Evolutionary conservation across 2,329 filamentous ascomycete genomes (phyloP), one percentile per base, ranked within the genome.

Genomic region (Microsporum ferrugineum): DNA sequence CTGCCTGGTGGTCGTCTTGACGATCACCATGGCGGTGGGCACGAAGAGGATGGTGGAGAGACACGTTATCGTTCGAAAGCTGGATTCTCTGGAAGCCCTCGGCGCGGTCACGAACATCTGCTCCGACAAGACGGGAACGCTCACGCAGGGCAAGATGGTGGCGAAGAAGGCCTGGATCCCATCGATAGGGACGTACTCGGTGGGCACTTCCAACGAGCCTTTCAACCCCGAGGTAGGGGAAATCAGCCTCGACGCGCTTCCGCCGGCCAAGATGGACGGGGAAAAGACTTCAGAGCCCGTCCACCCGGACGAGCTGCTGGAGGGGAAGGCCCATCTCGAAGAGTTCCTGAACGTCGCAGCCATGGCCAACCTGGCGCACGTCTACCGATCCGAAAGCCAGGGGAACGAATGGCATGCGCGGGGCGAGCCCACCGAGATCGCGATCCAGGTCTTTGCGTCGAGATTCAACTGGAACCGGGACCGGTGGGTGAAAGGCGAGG

Each of bases 371-470:
- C 74, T 88, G 27, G 84, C 85, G 1, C 80, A 80, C 38, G 80
- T 88, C 2, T 80, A 84, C 63, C 76, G 83, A 63, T 76, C 75
- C 10, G 75, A 82, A 12, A 72, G 77, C 17, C 73, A 76, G 2
- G 45, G 41, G 8, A 27, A 49, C 6, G 73, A 79, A 59, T 88
- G 85, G 85, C 78, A 82, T 60, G 84, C 82, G 33, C 81, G 83
- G 56, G 86, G 85, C 47, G 85, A 87, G 65, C 84, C 84, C 0
- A 88, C 86, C 0, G 87, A 89, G 66, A 87, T 89, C 63, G 86
- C 87, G 1, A 87, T 89, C 53, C 86, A 89, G 66, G 87, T 89
- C 0, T 88, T 89, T 68, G 84, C 85, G 6, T 82, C 81, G 47
- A 82, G 87, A 10, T 89, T 89, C 69, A 76, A 82, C 60, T 84